These are phyloP conservation scores for Populus simonii DNA, from an alignment of 345 rosid genomes.

Conservation along the genomic window DNA sequence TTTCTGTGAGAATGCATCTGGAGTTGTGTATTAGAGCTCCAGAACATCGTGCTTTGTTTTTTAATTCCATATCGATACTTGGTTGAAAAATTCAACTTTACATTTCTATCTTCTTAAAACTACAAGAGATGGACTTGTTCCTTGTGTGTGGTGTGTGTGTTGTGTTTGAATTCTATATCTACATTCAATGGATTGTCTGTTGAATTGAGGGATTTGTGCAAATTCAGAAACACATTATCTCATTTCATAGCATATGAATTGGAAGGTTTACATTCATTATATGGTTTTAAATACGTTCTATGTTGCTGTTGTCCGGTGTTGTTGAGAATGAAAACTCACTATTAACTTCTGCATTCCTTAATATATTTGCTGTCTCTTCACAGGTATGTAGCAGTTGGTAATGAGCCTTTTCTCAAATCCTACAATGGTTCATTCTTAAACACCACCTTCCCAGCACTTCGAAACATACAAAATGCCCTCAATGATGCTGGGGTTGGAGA, in stretches of 20 bases:
- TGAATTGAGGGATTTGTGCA: background rate
- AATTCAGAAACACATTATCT: background rate
- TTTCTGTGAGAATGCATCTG: background rate
- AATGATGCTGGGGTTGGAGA: conserved; percentile 70
- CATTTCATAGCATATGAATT: background rate
- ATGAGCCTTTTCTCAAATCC: conserved; percentile 79
- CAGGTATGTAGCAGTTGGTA: conserved; percentile 89
- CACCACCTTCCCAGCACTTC: conserved; percentile 74
- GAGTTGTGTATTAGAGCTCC: background rate
- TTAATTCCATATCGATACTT: no score
- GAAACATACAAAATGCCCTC: conserved; percentile 83
- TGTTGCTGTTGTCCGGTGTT: background rate
- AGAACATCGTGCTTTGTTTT: background rate
- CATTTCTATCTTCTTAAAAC: background rate
- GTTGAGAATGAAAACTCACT: background rate
- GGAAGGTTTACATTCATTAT: background rate
- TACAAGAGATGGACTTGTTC: background rate
- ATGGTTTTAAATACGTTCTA: background rate
- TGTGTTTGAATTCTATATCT: background rate
- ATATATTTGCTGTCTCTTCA: background rate
- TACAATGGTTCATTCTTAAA: conserved; percentile 72
- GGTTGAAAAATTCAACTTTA: no score
- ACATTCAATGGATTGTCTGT: background rate
- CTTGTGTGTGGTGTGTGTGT: background rate
- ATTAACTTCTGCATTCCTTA: background rate